These are phyloP conservation scores for Cyathus striatus DNA, from an alignment of 768 basidiomycete genomes.

Conservation along the genomic window DNA sequence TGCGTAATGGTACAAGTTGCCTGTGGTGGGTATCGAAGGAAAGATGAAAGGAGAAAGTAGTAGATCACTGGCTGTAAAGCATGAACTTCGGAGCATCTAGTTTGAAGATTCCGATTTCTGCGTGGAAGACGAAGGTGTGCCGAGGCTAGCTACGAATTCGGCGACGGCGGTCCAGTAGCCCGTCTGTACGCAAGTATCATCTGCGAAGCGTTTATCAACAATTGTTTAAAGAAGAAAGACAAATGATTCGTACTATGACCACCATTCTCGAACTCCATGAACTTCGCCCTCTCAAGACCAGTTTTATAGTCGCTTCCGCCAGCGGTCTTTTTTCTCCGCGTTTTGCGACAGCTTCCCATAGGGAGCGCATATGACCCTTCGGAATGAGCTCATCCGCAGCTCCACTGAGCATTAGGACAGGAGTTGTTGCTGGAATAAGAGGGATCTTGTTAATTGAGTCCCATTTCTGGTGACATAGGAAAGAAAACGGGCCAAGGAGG, in stretches of 20 bases:
- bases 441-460: slow-evolving; percentile 66
- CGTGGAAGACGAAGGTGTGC: background rate
- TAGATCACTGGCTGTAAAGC: no score
- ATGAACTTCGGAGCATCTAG: no score
- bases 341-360: slow-evolving; percentile 61
- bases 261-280: slow-evolving; percentile 49
- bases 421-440: slow-evolving; percentile 56
- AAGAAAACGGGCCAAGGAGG: slow-evolving; percentile 62
- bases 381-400: slow-evolving; percentile 69
- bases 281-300: slow-evolving; percentile 50
- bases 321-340: slow-evolving; percentile 40
- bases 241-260: slow-evolving; percentile 52
- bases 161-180: slow-evolving; percentile 51
- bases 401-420: slow-evolving; percentile 83
- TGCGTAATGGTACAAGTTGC: no score
- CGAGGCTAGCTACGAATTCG: slow-evolving; percentile 36
- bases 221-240: no score
- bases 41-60: no score
- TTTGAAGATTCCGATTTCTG: no score
- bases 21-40: no score
- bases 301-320: slow-evolving; percentile 36
- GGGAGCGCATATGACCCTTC: slow-evolving; percentile 66
- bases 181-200: slow-evolving; percentile 50
- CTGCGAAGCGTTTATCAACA: slow-evolving; percentile 21
- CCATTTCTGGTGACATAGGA: slow-evolving; percentile 88